Conservation (phyloP, 352 stramenopile species). For the Globisporangium paddicum region DNA sequence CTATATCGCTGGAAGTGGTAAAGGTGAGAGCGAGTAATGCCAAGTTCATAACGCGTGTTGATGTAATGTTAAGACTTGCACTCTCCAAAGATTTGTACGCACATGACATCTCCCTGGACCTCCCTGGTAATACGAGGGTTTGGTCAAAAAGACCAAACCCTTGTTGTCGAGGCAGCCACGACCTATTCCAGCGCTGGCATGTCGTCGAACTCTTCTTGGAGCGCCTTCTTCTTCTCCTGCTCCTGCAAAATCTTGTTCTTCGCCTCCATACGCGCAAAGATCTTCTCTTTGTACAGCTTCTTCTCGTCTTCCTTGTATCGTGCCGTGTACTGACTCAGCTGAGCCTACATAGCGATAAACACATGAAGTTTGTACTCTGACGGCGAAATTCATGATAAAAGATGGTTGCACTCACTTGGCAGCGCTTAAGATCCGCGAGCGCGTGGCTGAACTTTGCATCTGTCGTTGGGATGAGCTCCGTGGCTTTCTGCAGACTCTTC, state of each 20-base stretch:
- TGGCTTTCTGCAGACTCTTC: slow-evolving; percentile 62
- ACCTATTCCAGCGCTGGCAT: slow-evolving; percentile 75
- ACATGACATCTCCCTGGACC: too few relatives aligned
- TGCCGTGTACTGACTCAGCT: slow-evolving; percentile 47
- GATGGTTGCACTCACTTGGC: slow-evolving; percentile 38
- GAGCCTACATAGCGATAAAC: slow-evolving; percentile 23
- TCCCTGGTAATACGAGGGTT: too few relatives aligned
- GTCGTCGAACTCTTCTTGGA: slow-evolving; percentile 74
- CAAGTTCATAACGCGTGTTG: neutral
- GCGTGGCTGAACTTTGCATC: slow-evolving; percentile 58
- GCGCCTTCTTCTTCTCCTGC: slow-evolving; percentile 57
- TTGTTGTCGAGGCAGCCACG: too few relatives aligned
- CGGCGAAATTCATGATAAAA: too few relatives aligned
- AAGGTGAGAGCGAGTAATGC: neutral
- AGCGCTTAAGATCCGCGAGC: slow-evolving; percentile 62
- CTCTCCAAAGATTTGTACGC: neutral
- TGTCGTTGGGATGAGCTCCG: slow-evolving; percentile 31
- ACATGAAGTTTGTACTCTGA: too few relatives aligned
- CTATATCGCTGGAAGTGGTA: neutral
- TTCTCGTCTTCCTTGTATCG: slow-evolving; percentile 87
- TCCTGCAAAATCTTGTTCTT: slow-evolving; percentile 78
- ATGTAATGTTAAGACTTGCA: neutral
- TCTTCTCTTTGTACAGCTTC: slow-evolving; percentile 87
- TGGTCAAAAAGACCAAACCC: too few relatives aligned
- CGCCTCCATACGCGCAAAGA: slow-evolving; percentile 78